Evolutionary conservation across 164 flowering plant genomes (phyloP).

Genomic region (Brasenia schreberi): DNA sequence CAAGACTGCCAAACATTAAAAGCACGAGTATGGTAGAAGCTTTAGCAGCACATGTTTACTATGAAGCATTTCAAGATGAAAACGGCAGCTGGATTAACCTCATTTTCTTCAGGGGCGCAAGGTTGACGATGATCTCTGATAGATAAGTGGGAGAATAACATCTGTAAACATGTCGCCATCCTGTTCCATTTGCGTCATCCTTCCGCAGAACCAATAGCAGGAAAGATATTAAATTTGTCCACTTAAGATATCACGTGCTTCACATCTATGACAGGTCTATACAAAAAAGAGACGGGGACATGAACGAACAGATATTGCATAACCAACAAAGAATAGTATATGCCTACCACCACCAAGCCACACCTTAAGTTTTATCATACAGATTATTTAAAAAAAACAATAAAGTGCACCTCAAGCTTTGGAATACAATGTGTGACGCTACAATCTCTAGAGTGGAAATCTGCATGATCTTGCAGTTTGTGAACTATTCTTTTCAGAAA

Average conservation of each 20-base stretch:
- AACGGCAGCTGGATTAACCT: constrained; percentile 23
- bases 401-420: constrained; percentile 42
- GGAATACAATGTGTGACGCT: constrained; percentile 35
- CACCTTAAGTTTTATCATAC: background rate
- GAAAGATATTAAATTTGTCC: background rate
- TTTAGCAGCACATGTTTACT: background rate
- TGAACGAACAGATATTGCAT: background rate
- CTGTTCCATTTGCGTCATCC: constrained; percentile 40
- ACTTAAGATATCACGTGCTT: background rate
- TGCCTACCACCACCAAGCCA: background rate
- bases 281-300: background rate
- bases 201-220: constrained; percentile 61
- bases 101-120: constrained; percentile 44
- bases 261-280: background rate
- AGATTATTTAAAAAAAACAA: background rate
- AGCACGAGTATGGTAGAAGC: background rate
- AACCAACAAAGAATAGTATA: background rate
- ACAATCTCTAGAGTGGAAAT: constrained; percentile 29
- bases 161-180: constrained; percentile 40
- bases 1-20: too few relatives aligned
- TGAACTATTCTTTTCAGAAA: constrained; percentile 40
- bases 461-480: constrained; percentile 57
- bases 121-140: constrained; percentile 62
- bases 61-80: background rate
- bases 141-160: constrained; percentile 65